Conservation (phyloP, 2,329 filamentous ascomycete genomes). For the Plectosphaerella cucumerina region DNA sequence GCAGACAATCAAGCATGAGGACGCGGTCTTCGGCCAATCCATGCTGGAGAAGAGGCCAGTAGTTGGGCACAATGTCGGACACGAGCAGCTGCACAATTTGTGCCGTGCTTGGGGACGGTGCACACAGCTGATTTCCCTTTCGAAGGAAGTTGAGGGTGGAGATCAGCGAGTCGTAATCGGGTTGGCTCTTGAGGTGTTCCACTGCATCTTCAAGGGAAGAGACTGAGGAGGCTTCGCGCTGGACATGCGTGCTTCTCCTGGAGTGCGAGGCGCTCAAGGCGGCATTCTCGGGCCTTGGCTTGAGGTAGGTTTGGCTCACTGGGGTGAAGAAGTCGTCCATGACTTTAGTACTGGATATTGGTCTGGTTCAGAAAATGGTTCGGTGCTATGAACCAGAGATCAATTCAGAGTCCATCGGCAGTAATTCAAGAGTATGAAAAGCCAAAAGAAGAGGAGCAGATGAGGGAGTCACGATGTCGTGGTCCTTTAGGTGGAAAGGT, state of each 20-base stretch:
- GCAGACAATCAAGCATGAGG: constrained; percentile 60
- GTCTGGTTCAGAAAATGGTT: no score
- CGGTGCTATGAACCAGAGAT: no score
- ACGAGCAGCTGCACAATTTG: constrained; percentile 74
- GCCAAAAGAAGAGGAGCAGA: no score
- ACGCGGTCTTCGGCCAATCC: constrained; percentile 34
- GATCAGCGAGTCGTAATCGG: constrained; percentile 53
- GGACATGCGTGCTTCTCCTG: background rate
- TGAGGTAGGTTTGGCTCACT: constrained; percentile 47
- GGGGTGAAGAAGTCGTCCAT: constrained; percentile 57
- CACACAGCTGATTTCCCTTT: constrained; percentile 43
- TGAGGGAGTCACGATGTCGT: no score
- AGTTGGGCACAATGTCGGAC: constrained; percentile 71
- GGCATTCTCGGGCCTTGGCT: constrained; percentile 19
- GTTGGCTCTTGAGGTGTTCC: constrained; percentile 57
- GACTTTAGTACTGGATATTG: background rate
- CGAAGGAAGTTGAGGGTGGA: constrained; percentile 49
- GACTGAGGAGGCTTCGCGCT: background rate
- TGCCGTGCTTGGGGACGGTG: constrained; percentile 63
- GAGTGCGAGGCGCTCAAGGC: background rate
- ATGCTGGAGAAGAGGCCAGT: constrained; percentile 65
- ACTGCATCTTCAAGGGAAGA: constrained; percentile 47
- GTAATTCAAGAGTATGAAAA: no score
- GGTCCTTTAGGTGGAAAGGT: no score
- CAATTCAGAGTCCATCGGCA: no score